Base-by-base conservation (phyloP, 495 filamentous ascomycete genomes). In the Penicillium mononematosum region DNA sequence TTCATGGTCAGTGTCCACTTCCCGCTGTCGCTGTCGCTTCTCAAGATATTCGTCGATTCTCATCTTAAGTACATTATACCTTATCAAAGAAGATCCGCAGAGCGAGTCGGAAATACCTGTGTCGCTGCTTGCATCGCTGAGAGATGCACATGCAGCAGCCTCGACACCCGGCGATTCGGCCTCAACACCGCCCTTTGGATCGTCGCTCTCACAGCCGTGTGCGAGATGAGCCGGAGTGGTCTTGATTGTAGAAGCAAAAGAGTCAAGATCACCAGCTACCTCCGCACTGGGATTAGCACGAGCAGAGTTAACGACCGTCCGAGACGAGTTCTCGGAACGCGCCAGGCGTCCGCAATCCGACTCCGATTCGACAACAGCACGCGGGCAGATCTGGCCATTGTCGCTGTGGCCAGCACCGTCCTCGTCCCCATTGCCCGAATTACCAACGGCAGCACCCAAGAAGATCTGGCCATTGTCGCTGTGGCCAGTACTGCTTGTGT, bases 311-410 rank as follows among this genome's bases (percentile, higher is more conserved):
- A 29, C 17, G 25, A 16, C 7, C 3, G 7, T 29, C 5, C 11
- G 14, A 8, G 25, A n/a, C 25, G 8, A 16, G 7, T 31, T 29
- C 7, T 47, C n/a, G 8, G 14, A 8, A 45, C 6, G 5, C 7
- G 25, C 45, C 16, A 19, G 12, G 7, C 24, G 0, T 31, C 10
- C n/a, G n/a, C 25, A 8, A 29, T 17, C n/a, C n/a, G 45, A 29
- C 14, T 47, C 25, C n/a, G 8, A 29, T 19, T 47, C 25, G 25
- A 7, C 49, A 41, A 24, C 49, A 51, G 49, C 46, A 48, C 46
- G 10, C 17, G 9, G 12, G n/a, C 25, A 48, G 29, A 22, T 32
- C 46, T 48, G 46, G 6, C 46, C 46, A 48, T 48, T 22, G 46
- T 48, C 45, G 29, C 45, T 48, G 45, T 48, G 45, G 45, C 16